Evolutionary conservation across 495 filamentous ascomycete species (phyloP).

Genomic region (Chlorociboria aeruginascens): DNA sequence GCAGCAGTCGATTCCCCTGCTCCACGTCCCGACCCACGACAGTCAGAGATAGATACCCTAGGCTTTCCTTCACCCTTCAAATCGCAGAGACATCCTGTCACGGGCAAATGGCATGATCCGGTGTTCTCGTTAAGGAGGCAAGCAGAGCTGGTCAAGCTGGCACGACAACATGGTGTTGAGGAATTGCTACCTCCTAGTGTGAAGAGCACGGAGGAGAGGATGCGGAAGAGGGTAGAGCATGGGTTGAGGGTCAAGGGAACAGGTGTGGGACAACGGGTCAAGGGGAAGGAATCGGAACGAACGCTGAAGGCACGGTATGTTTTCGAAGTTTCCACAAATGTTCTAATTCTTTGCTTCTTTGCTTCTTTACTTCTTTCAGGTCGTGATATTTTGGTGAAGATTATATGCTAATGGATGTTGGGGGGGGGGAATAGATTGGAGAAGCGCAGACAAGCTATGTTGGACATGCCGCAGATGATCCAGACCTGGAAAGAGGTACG

Average conservation of each 20-base stretch:
- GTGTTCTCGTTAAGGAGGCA: conserved; percentile 74
- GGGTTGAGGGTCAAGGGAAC: conserved; percentile 80
- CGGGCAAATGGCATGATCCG: conserved; percentile 68
- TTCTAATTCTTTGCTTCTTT: neutral
- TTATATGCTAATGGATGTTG: conserved; percentile 10
- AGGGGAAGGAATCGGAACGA: conserved; percentile 89
- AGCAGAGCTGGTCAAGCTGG: conserved; percentile 84
- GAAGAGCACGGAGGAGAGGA: conserved; percentile 63
- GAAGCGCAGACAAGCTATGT: conserved; percentile 80
- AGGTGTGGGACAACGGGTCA: conserved; percentile 82
- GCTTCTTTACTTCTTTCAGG: neutral
- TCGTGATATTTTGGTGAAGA: neutral
- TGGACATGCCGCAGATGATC: conserved; percentile 84
- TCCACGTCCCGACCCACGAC: conserved; percentile 8
- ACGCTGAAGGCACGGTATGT: conserved; percentile 63
- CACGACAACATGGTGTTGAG: conserved; percentile 68
- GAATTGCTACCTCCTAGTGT: conserved; percentile 63
- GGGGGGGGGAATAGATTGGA: conserved; percentile 62
- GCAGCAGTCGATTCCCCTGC: conserved; percentile 9
- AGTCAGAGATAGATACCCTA: conserved; percentile 12
- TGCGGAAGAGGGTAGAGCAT: conserved; percentile 52
- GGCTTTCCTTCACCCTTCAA: conserved; percentile 59
- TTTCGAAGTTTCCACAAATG: conserved; percentile 7
- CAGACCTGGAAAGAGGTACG: conserved; percentile 85
- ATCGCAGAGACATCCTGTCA: conserved; percentile 54